Evolutionary conservation across 140 eudicot species (phyloP).

Genomic region (Ambrosia hybrid): DNA sequence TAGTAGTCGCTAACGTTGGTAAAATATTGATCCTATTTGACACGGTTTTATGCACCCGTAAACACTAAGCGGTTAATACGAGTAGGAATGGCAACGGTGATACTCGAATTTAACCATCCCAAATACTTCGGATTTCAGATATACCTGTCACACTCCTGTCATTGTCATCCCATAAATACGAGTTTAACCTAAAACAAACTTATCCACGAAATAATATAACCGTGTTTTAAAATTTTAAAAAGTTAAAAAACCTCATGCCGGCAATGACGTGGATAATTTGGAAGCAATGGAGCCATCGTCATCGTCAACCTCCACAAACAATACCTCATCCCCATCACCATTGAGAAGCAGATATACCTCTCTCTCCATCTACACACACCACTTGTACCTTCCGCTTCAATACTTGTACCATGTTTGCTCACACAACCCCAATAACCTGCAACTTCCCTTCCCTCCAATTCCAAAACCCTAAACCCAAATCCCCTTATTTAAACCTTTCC

Average conservation of each 20-base stretch:
- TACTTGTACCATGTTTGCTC: constrained; percentile 44
- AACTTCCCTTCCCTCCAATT: constrained; percentile 50
- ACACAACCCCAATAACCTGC: constrained; percentile 52
- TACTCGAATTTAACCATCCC: no score
- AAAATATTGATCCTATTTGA: no score
- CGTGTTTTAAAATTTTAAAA: background rate
- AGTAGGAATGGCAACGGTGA: no score
- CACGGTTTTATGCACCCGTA: no score
- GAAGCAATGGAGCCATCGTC: constrained; percentile 24
- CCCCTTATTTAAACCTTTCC: constrained; percentile 23
- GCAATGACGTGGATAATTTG: constrained; percentile 33
- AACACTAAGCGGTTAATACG: no score
- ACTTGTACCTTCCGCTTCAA: background rate
- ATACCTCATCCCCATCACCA: constrained; percentile 21
- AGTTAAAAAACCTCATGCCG: constrained; percentile 1
- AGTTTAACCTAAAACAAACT: no score
- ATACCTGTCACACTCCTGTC: no score
- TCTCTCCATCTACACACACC: background rate
- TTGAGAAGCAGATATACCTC: no score
- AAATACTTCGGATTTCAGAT: no score
- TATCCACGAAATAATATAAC: background rate
- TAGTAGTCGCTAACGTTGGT: no score
- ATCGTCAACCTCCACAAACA: constrained; percentile 17
- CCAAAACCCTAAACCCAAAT: constrained; percentile 35
- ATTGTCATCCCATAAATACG: no score